Conservation (phyloP, 2,329 filamentous ascomycete genomes). For the Trematosphaeria pertusa region DNA sequence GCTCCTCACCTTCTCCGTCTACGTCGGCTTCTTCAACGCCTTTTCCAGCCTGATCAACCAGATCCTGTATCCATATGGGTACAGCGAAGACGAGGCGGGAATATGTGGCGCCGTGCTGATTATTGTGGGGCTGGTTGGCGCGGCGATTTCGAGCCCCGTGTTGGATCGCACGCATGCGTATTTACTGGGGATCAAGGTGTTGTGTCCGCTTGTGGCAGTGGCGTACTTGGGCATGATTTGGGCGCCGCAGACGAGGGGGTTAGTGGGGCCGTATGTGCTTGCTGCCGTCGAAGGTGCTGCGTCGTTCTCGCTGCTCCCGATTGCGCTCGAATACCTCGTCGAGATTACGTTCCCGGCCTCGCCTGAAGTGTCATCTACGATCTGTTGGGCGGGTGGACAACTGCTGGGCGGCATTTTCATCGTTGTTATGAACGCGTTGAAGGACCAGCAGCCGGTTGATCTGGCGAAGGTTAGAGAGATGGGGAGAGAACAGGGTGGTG, state of each 20-base stretch:
- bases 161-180: conserved; percentile 86
- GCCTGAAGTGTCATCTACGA: conserved; percentile 82
- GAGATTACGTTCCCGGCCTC: conserved; percentile 87
- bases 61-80: conserved; percentile 85
- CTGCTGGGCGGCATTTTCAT: conserved; percentile 85
- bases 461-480: conserved; percentile 34
- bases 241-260: conserved; percentile 69
- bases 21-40: conserved; percentile 93
- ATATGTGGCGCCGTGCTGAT: conserved; percentile 91
- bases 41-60: conserved; percentile 88
- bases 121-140: conserved; percentile 79
- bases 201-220: conserved; percentile 76
- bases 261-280: conserved; percentile 76
- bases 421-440: conserved; percentile 78
- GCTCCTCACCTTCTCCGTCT: conserved; percentile 79
- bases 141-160: conserved; percentile 80
- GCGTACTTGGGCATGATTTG: conserved; percentile 81
- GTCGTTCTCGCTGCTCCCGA: conserved; percentile 80
- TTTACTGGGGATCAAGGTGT: conserved; percentile 72
- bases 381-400: conserved; percentile 88
- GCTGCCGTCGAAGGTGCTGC: conserved; percentile 79
- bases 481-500: conserved; percentile 26
- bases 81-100: conserved; percentile 82
- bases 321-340: conserved; percentile 84
- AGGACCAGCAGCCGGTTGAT: conserved; percentile 44